Evolutionary conservation across 345 rosid genomes (phyloP).

Genomic region (Eucalyptus marginata): DNA sequence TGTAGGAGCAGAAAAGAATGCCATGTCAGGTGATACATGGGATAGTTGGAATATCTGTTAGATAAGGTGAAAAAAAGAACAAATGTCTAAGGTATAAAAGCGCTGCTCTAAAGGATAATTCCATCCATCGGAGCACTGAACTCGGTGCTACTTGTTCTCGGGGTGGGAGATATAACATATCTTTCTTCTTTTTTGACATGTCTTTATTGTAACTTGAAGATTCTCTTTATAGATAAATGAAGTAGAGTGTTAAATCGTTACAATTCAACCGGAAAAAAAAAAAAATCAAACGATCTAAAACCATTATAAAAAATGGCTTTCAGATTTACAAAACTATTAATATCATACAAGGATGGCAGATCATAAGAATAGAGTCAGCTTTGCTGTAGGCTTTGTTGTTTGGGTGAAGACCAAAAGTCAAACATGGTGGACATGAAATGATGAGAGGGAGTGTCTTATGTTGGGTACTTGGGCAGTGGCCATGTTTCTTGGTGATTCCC

Average conservation of each 20-base stretch:
- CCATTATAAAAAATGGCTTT: not conserved
- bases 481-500: too few species aligned
- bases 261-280: too few species aligned
- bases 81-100: not conserved
- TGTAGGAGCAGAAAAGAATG: not conserved
- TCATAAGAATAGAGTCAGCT: conserved; percentile 6
- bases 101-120: not conserved
- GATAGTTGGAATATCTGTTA: not conserved
- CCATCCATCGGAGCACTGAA: not conserved
- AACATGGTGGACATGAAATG: too few species aligned
- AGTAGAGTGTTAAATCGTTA: not conserved
- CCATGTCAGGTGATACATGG: not conserved
- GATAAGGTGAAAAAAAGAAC: not conserved
- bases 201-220: not conserved
- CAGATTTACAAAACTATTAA: not conserved
- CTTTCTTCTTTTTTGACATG: not conserved
- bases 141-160: not conserved
- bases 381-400: conserved; percentile 53
- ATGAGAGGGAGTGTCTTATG: too few species aligned
- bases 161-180: not conserved
- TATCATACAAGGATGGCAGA: not conserved
- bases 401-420: too few species aligned
- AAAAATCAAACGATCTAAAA: too few species aligned
- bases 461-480: too few species aligned
- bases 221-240: not conserved